phyloP scores from a whole-genome alignment of 805 yeast genomes.

The Yamadazyma akitaensis region DNA sequence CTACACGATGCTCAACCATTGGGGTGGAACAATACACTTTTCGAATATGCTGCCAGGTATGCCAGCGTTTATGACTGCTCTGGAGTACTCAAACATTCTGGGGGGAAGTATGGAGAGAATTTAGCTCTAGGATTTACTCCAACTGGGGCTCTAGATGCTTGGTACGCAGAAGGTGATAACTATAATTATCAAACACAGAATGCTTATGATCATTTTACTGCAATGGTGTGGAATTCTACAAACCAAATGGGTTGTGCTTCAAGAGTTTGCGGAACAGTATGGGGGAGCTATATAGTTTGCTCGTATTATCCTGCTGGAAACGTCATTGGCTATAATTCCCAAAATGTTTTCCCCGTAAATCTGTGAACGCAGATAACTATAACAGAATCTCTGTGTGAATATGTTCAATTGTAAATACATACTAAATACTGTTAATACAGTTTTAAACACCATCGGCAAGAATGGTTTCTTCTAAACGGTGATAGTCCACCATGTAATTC shows the following conservation, averaged over 20 bases:
- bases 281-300: conserved; percentile 38
- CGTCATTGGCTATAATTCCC: conserved; percentile 21
- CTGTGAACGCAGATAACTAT: background rate
- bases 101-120: conserved; percentile 38
- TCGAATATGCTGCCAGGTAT: conserved; percentile 28
- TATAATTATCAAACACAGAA: conserved; percentile 27
- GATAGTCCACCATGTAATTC: conserved; percentile 50
- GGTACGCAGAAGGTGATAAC: conserved; percentile 35
- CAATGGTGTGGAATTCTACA: conserved; percentile 35
- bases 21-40: conserved; percentile 30
- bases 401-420: background rate
- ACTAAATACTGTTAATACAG: background rate
- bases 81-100: conserved; percentile 33
- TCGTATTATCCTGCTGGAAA: conserved; percentile 35
- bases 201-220: conserved; percentile 38
- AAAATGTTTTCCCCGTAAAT: conserved; percentile 23
- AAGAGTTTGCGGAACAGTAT: conserved; percentile 27
- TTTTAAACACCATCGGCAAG: conserved; percentile 14
- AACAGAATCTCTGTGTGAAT: background rate
- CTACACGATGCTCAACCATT: conserved; percentile 14
- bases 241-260: conserved; percentile 33
- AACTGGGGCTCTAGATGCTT: conserved; percentile 33
- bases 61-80: conserved; percentile 34
- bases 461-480: conserved; percentile 26
- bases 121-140: conserved; percentile 37